These are phyloP conservation scores for Fusarium setosum DNA, from an alignment of 2,329 filamentous ascomycete genomes.

Conservation along the genomic window DNA sequence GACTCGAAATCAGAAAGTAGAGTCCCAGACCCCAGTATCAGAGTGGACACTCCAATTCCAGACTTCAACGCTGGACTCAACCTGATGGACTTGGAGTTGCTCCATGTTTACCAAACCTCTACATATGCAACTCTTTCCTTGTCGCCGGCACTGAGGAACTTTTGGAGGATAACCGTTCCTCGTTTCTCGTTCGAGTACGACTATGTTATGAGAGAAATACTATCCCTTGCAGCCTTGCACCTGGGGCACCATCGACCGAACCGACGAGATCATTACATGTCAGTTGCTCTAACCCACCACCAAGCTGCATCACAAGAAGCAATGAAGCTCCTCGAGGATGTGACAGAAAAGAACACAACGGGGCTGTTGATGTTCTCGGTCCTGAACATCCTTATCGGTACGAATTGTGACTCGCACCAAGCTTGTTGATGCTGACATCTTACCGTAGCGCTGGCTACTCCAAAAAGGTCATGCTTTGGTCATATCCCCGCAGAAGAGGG, in stretches of 20 bases:
- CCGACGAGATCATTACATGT: slow-evolving; percentile 50
- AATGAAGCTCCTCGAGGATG: slow-evolving; percentile 39
- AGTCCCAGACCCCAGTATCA: too few species aligned
- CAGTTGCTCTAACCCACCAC: slow-evolving; percentile 37
- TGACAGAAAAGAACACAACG: neutral
- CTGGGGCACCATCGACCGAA: slow-evolving; percentile 54
- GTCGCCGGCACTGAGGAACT: slow-evolving; percentile 52
- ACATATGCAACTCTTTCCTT: slow-evolving; percentile 59
- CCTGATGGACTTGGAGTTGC: slow-evolving; percentile 60
- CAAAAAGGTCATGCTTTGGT: slow-evolving; percentile 14
- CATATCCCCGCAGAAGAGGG: slow-evolving; percentile 3
- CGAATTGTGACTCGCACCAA: neutral
- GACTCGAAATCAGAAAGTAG: too few species aligned
- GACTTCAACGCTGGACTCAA: slow-evolving; percentile 39
- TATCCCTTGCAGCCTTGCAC: slow-evolving; percentile 62
- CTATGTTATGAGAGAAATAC: slow-evolving; percentile 60
- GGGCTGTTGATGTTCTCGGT: too few species aligned
- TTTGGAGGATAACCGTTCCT: slow-evolving; percentile 61
- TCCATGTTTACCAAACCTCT: slow-evolving; percentile 62
- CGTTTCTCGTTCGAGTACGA: slow-evolving; percentile 57
- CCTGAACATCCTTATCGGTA: too few species aligned
- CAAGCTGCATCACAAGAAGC: slow-evolving; percentile 44
- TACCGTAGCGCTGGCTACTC: slow-evolving; percentile 24
- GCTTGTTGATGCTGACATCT: neutral
- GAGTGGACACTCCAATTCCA: too few species aligned